Percentiles rank a stretch among this genome's conserved stretches.
Conservation (phyloP, 2,329 filamentous ascomycete species). For the Pseudogymnoascus sp. region DNA sequence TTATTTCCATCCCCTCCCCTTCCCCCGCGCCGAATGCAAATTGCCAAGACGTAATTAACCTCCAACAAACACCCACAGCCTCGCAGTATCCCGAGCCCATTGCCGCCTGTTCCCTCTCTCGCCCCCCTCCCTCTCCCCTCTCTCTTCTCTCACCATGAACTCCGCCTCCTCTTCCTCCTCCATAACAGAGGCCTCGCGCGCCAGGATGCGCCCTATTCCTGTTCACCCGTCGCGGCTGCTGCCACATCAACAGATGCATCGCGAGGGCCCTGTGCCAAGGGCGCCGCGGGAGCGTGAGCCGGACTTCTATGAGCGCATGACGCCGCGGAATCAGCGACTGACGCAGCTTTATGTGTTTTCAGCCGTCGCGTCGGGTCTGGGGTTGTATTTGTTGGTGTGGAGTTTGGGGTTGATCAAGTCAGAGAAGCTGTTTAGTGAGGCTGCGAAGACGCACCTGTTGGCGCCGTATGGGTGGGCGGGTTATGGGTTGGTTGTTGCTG, state of each 20-base stretch:
- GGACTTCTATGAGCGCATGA: conserved; percentile 9
- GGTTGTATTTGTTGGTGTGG: not conserved
- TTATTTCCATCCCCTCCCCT: not conserved
- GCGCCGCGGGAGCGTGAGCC: not conserved
- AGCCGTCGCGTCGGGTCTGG: not conserved
- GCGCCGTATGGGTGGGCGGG: not conserved
- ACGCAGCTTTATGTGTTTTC: conserved; percentile 2
- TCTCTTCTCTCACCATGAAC: not conserved
- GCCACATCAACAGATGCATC: conserved; percentile 3
- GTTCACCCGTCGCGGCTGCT: conserved; percentile 2
- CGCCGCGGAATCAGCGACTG: not conserved
- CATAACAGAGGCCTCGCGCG: not conserved
- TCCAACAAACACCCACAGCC: not conserved
- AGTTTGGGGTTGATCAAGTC: conserved; percentile 5
- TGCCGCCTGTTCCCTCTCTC: not conserved
- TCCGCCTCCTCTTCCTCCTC: not conserved
- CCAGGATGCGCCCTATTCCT: not conserved
- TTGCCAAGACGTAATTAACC: conserved; percentile 1
- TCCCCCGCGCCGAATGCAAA: not conserved
- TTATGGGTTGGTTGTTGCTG: not conserved
- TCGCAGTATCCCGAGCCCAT: not conserved
- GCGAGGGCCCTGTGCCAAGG: not conserved
- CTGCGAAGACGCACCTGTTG: not conserved
- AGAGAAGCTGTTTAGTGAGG: conserved; percentile 8
- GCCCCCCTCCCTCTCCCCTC: not conserved